A percentile compares a stretch with the other conserved stretches of the same genome.
These are phyloP conservation scores for Halophytophthora batemanensis DNA, from an alignment of 352 stramenopile species.

Conservation along the genomic window DNA sequence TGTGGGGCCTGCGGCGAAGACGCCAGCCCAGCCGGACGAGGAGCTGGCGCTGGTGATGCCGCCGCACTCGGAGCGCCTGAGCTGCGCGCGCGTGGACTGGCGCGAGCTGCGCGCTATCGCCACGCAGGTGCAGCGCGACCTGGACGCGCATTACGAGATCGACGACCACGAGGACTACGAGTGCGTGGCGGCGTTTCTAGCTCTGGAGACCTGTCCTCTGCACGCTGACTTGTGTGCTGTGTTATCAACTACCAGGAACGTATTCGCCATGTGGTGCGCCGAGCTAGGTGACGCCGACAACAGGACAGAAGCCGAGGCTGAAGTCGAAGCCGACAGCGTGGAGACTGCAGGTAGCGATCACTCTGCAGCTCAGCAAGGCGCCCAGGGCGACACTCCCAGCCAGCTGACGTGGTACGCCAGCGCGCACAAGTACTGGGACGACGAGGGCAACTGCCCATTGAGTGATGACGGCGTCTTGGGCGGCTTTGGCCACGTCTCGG, in stretches of 20 bases:
- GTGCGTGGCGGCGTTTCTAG: slow-evolving; percentile 21
- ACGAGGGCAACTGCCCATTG: slow-evolving; percentile 89
- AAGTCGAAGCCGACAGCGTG: slow-evolving; percentile 5
- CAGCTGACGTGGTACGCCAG: slow-evolving; percentile 66
- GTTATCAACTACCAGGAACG: slow-evolving; percentile 27
- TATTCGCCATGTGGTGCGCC: slow-evolving; percentile 73
- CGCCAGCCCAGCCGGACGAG: no score
- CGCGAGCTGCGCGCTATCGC: slow-evolving; percentile 44
- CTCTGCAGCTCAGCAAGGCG: neutral
- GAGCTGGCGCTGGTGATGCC: no score
- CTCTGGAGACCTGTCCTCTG: neutral
- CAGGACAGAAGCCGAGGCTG: neutral
- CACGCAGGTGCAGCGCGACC: slow-evolving; percentile 50
- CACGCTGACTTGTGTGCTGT: neutral
- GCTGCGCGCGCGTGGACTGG: slow-evolving; percentile 53
- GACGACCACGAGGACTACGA: slow-evolving; percentile 58
- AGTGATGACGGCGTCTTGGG: slow-evolving; percentile 94
- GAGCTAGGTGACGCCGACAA: slow-evolving; percentile 43
- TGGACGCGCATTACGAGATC: slow-evolving; percentile 54
- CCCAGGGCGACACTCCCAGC: neutral
- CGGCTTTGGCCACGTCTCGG: slow-evolving; percentile 84
- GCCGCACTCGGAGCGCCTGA: neutral
- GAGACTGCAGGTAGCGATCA: neutral
- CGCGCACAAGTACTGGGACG: slow-evolving; percentile 77
- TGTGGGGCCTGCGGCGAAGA: no score